Evolutionary conservation across 2,329 filamentous ascomycete genomes (phyloP), one percentile per base, ranked within the genome.

Genomic region (Penicillium sp.): DNA sequence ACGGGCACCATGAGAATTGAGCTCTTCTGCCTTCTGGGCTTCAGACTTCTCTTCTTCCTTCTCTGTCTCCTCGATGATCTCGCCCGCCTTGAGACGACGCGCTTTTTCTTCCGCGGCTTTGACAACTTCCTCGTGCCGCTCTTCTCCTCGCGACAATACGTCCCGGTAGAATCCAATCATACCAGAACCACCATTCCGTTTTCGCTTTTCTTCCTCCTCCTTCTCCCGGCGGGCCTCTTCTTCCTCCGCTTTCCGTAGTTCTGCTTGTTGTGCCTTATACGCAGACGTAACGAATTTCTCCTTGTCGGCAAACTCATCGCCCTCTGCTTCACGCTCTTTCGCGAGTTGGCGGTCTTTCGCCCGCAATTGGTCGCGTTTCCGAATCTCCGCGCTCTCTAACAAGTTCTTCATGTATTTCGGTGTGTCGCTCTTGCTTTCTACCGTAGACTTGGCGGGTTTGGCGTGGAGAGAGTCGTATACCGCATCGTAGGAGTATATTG

Each of bases 201-300:
- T 70, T 46, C 72, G 63, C 38, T 66, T 72, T 63, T 73, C 78
- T 67, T 72, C 76, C 53, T 84, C 80, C 39, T 74, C 75, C 51
- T 76, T 76, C 53, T 79, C 76, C 41, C 72, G 72, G 49, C 65
- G 69, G 59, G 74, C 75, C 62, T 84, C 82, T 53, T 83, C 81
- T 47, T 77, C 80, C 58, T 85, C 81, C 16, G 81, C 61, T 49
- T 70, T 69, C 48, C 75, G 72, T 51, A 80, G 70, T 63, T 85
- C 82, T 60, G 79, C 81, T 63, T 85, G 81, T 61, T 85, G 82
- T 53, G 74, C 72, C 65, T 83, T 84, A 66, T 86, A 86, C 30
- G 82, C 82, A 1, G 75, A 73, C 1, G 82, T 86, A 35, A 86
- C 82, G 53, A 86, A 86, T 61, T 80, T 83, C 65, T 86, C 82